A percentile compares a stretch with the other conserved stretches of the same genome.
phyloP scores from a whole-genome alignment of 441 rosid genomes.

The Hypseocharis bilobata region DNA sequence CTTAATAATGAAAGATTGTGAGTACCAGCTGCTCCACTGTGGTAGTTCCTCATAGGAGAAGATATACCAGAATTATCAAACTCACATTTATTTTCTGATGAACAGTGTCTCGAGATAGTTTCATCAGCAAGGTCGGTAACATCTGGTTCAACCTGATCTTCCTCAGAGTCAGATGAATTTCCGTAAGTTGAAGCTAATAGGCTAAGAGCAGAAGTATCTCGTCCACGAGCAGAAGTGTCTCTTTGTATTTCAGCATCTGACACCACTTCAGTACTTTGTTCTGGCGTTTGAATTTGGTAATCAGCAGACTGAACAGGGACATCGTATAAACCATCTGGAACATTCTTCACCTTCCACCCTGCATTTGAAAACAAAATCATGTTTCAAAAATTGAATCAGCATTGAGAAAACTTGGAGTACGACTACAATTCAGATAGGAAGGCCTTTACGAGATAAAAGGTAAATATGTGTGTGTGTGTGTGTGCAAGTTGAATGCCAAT shows the following conservation, averaged over 20 bases:
- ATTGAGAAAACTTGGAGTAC: slow-evolving; percentile 11
- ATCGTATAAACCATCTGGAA: slow-evolving; percentile 31
- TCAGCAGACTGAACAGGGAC: slow-evolving; percentile 40
- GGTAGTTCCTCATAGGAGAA: slow-evolving; percentile 23
- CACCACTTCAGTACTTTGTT: slow-evolving; percentile 31
- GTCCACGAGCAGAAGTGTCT: slow-evolving; percentile 54
- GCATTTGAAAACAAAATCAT: slow-evolving; percentile 25
- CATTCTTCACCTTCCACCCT: slow-evolving; percentile 38
- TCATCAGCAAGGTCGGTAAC: slow-evolving; percentile 26
- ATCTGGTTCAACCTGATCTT: slow-evolving; percentile 43
- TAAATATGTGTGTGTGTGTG: not conserved
- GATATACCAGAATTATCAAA: slow-evolving; percentile 19
- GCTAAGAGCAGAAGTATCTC: slow-evolving; percentile 55
- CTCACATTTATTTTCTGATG: slow-evolving; percentile 27
- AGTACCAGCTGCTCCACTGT: slow-evolving; percentile 26
- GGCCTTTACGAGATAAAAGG: not conserved
- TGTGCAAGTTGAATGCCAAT: slow-evolving; percentile 9
- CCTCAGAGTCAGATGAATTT: slow-evolving; percentile 88
- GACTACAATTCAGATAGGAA: not conserved
- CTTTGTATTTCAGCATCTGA: slow-evolving; percentile 24
- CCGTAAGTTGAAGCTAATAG: slow-evolving; percentile 75
- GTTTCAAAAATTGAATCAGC: slow-evolving; percentile 11
- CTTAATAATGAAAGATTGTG: slow-evolving; percentile 12
- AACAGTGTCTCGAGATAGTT: slow-evolving; percentile 20
- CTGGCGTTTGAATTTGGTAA: slow-evolving; percentile 26